Base-by-base conservation (phyloP, 108 stramenopile species). In the Cyclotella baltica region DNA sequence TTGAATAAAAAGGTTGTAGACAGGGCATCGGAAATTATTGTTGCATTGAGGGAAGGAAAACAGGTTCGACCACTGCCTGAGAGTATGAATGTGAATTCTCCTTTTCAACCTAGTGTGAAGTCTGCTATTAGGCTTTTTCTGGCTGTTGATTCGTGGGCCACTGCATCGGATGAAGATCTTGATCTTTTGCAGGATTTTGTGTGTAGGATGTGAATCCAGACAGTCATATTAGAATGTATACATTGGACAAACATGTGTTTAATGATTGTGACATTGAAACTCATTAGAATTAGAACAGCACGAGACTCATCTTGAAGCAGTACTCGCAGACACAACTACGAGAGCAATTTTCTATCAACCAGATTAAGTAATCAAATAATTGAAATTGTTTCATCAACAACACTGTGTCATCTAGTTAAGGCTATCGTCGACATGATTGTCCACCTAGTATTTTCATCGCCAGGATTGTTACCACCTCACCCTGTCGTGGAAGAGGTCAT, bases 21-120 rank as follows among this genome's bases (percentile, higher is more conserved):
- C 37, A 81, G 96, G 62, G 91, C 92, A 4, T 75, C 72, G 4
- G 88, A 92, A 57, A 90, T 96, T 56, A 83, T 94, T 18, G 29
- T 59, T 15, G 83, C 90, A 10, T 76, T 92, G 70, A 83, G 86
- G 76, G 74, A 86, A 40, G 83, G 88, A 28, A 72, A 73, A 31
- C 71, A 77, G 29, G 83, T 96, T 13, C 57, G 56, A 23, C 91
- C 94, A 11, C 46, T 92, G 38, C 67, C 80, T n/a, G 87, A 87
- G 72, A 79, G 76, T 22, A 29, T 78, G 72, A 84, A 84, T 66
- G 68, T 79, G 3, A 84, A 84, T 51, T 84, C 83, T 81, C 72
- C 77, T 20, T 81, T 88, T 36, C 85, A 87, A 57, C 67, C 81
- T 25, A 70, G 61, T 30, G 77, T 71, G 25, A 84, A 83, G 37